Conservation (phyloP, 139 green algal species). For the Nannochloris sp. region DNA sequence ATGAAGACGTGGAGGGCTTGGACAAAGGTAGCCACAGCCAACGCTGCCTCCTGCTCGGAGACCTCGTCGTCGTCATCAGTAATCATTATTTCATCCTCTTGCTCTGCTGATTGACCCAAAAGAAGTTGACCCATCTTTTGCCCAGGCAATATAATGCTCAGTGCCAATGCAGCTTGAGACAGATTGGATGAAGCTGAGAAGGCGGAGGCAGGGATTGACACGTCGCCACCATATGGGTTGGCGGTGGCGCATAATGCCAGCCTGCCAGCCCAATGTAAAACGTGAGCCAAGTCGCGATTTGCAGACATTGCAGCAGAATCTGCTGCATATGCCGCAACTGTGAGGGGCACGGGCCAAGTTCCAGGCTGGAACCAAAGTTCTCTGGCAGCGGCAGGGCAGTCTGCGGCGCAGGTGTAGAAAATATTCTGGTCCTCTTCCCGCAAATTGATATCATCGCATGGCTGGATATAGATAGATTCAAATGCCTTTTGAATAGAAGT, state of each 20-base stretch:
- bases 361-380: constrained; percentile 14
- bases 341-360: constrained; percentile 25
- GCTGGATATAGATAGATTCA: constrained; percentile 38
- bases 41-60: too few relatives aligned
- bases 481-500: constrained; percentile 42
- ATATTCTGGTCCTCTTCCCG: neutral
- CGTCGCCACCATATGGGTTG: neutral
- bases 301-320: constrained; percentile 9
- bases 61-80: too few relatives aligned
- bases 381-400: neutral
- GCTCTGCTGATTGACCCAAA: neutral
- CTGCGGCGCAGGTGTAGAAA: neutral
- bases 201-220: neutral
- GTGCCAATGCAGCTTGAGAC: neutral
- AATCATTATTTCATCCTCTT: neutral
- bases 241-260: neutral
- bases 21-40: neutral
- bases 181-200: neutral
- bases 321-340: constrained; percentile 3
- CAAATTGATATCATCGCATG: neutral
- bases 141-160: neutral
- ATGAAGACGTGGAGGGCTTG: neutral
- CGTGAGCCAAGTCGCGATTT: constrained; percentile 28
- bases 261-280: constrained; percentile 5
- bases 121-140: neutral